Base-by-base conservation (phyloP, 2,329 filamentous ascomycete genomes). In the Tothia fuscella region DNA sequence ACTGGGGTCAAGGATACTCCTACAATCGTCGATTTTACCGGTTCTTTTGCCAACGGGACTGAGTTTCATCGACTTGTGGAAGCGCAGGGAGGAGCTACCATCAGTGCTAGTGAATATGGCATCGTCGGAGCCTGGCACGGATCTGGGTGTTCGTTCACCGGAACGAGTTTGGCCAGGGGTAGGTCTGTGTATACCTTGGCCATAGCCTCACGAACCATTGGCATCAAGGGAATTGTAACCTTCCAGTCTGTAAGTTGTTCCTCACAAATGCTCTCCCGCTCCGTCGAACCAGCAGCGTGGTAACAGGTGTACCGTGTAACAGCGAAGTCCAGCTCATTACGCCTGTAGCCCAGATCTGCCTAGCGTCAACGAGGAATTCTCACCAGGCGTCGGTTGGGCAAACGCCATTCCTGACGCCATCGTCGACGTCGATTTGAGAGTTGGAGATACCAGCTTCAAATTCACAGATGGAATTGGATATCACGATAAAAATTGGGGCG, bases 401-500 rank as follows among this genome's bases (percentile, higher is more conserved):
- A 62, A 56, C 47, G 50, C 58, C 3, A 44, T 63, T 4, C 59
- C 62, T 3, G 59, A 61, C 42, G 56, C 58, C 0, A 43, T 49
- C 19, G 59, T 49, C 1, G 47, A 28, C 2, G 59, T 61, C 2
- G 51, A 60, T 26, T 37, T 61, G 40, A 46, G 25, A 1, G 51
- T 61, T 5, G 43, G 49, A 17, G 63, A 60, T 2, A 51, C 49
- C 21, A 25, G 26, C 12, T 19, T 65, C 13, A 42, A 42, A 5
- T 65, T 64, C 45, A 6, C 6, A 32, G 48, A 51, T 5, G 65
- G 65, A 1, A 40, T 53, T 2, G 66, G 56, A 2, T 68, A 68
- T 48, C 65, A 68, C 47, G 66, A 69, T 46, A 68, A 64, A 62
- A 68, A 68, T 47, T 68, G 65, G 65, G 57, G 58, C 4, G 53